phyloP scores from a whole-genome alignment of 2,329 filamentous ascomycete species.

The Macrophomina pseudophaseolina region DNA sequence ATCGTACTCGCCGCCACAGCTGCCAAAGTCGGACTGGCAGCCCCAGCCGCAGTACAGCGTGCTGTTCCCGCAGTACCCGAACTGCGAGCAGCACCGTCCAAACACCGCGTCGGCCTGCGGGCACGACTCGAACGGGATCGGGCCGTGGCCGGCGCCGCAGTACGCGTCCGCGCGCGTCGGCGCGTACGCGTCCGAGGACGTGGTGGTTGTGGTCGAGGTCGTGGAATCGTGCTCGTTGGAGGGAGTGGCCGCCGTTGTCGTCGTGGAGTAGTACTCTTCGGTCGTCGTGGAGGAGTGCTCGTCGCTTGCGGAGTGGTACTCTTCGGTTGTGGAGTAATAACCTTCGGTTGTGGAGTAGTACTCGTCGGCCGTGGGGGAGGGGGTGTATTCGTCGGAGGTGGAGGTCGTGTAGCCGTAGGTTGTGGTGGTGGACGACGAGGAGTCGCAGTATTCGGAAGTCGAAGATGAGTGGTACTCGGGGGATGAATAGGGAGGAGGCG shows the following conservation, averaged over 20 bases:
- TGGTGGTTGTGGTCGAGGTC: background rate
- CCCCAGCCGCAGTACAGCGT: background rate
- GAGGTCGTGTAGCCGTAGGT: no score
- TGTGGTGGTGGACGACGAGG: no score
- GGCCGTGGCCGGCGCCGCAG: background rate
- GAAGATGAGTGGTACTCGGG: background rate
- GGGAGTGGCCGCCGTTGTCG: no score
- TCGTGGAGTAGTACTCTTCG: no score
- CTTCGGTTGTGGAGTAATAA: no score
- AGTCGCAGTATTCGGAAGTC: background rate
- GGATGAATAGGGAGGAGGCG: background rate
- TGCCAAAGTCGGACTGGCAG: background rate
- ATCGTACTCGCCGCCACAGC: background rate
- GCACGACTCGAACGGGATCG: background rate
- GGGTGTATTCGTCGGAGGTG: no score
- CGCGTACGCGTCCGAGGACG: background rate
- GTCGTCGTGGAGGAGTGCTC: no score
- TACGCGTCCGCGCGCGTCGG: background rate
- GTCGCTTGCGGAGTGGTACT: no score
- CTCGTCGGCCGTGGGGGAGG: no score
- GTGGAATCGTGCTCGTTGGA: no score
- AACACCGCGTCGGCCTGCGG: background rate
- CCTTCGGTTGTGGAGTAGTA: no score
- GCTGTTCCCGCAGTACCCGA: constrained; percentile 1
- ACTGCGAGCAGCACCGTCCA: constrained; percentile 18